Evolutionary conservation across 805 yeast species (phyloP), one percentile per base, ranked within the genome.

Genomic region (Candida ficus): DNA sequence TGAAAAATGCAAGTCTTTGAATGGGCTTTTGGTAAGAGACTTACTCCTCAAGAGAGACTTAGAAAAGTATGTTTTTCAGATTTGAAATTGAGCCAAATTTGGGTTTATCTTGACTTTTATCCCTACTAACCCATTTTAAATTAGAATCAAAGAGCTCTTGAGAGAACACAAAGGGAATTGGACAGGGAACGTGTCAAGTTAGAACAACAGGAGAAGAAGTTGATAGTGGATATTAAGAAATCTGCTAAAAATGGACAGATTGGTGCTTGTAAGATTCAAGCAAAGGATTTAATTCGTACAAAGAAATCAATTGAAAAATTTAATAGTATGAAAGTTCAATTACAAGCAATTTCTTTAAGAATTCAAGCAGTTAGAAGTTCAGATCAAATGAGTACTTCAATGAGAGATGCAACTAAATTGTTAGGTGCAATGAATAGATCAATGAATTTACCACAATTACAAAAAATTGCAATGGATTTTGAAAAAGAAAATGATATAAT

Each of bases 1-100:
- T n/a, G n/a, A n/a, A n/a, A n/a, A 14, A 78, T 79, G 84, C 75
- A 76, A 53, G 58, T 83, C 53, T 76, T 93, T 50, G 95, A 90
- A 56, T 93, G 98, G 98, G 88, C 86, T 21, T 93, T 93, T 66
- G 99, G 99, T 9, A 86, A 88, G 71, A 77, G 83, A 58, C 67
- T 84, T 47, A 88, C 98, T 35, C 98, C 99, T 10, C 97, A 90
- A 60, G 99, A 93, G 65, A 75, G 89, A 61, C 76, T 93, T 59
- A 79, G 97, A 48, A 91, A 80, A 55, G 75, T 69, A 54, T 39
- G 70, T 56, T 10, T 20, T 7, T 17, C 16, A 16, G 4, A 9
- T 12, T 10, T 26, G n/a, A n/a, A n/a, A n/a, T 19, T n/a, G 3
- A 3, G 19, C 9, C 7, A 8, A 17, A 9, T 20, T 27, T 10